These are phyloP conservation scores for Oenanthe sinensis DNA, from an alignment of 129 eudicot species.

Conservation along the genomic window DNA sequence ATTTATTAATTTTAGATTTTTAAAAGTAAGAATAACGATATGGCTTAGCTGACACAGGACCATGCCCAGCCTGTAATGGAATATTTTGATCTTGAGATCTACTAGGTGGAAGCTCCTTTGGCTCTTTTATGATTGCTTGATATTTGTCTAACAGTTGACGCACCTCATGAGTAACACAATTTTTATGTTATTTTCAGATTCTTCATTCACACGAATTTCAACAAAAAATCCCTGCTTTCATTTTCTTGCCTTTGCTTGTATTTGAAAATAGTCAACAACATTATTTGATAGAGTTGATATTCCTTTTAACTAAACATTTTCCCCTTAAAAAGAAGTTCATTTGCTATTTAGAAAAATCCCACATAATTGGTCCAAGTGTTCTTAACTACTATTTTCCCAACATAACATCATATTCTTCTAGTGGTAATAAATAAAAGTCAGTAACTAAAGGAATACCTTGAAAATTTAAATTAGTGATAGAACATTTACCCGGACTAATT, in stretches of 20 bases:
- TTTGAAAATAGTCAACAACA: background rate
- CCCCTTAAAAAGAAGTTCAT: background rate
- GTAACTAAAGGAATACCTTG: background rate
- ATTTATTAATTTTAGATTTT: background rate
- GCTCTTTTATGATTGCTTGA: background rate
- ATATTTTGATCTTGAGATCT: background rate
- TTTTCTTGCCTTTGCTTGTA: background rate
- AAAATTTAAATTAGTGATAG: background rate
- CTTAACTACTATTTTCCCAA: background rate
- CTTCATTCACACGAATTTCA: background rate
- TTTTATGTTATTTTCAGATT: background rate
- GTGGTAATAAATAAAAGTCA: background rate
- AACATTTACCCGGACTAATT: background rate
- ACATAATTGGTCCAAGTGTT: background rate
- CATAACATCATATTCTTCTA: background rate
- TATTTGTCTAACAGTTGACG: background rate
- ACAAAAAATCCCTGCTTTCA: background rate
- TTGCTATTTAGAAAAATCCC: background rate
- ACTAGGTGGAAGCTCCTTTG: background rate
- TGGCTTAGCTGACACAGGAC: background rate
- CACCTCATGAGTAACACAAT: background rate
- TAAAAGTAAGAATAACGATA: background rate
- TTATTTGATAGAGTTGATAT: background rate
- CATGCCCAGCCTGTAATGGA: background rate
- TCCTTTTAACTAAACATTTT: background rate